Evolutionary conservation across 495 filamentous ascomycete genomes (phyloP).

Genomic region (Aspergillus carlsbadensis): DNA sequence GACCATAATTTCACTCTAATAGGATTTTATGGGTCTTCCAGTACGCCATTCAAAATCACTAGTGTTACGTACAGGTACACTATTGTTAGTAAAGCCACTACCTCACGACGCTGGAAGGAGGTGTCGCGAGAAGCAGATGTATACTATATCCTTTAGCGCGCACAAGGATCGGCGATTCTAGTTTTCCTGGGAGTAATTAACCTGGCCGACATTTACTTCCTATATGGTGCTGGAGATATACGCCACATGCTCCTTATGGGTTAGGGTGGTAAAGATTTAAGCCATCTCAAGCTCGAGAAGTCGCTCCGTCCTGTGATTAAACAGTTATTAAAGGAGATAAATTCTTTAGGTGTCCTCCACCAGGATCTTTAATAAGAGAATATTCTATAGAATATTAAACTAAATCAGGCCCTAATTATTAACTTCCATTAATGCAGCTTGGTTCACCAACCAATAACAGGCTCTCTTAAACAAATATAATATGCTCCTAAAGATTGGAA

Average conservation of each 20-base stretch:
- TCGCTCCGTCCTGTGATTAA: constrained; percentile 6
- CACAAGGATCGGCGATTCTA: constrained; percentile 39
- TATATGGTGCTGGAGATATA: constrained; percentile 39
- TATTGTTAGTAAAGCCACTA: constrained; percentile 45
- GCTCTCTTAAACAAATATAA: neutral
- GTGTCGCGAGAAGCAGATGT: constrained; percentile 42
- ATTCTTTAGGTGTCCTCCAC: constrained; percentile 14
- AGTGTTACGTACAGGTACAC: constrained; percentile 43
- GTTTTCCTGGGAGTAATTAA: constrained; percentile 46
- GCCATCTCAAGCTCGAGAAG: neutral
- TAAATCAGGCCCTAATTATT: constrained; percentile 4
- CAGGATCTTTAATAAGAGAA: constrained; percentile 12
- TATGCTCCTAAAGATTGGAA: too few species aligned
- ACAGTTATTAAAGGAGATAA: constrained; percentile 19
- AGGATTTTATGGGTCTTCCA: constrained; percentile 21
- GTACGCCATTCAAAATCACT: constrained; percentile 42
- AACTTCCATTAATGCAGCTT: constrained; percentile 3
- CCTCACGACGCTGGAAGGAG: constrained; percentile 24
- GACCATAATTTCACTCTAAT: constrained; percentile 26
- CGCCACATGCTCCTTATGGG: constrained; percentile 47
- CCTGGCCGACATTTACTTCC: constrained; percentile 31
- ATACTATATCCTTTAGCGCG: constrained; percentile 32
- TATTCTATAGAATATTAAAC: constrained; percentile 8
- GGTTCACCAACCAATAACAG: neutral
- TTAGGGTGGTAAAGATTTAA: constrained; percentile 34